Base-by-base conservation (phyloP, 371 early-diverging fungal genomes). In the Mucor piriformis region DNA sequence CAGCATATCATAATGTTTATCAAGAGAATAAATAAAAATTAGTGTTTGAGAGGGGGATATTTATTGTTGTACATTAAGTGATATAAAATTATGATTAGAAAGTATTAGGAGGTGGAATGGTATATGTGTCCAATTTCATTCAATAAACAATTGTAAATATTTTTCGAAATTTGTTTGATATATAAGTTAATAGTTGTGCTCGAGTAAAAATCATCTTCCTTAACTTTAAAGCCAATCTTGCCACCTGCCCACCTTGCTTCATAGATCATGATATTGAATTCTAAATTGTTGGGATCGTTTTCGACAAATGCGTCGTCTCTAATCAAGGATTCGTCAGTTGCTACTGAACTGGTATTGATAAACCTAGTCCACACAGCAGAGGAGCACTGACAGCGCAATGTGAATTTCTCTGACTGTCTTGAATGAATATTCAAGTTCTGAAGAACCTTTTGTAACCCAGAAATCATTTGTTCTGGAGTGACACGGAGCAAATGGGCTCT, bases 241-340 rank as follows among this genome's bases (percentile, higher is more conserved):
- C 74, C 70, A 24, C 70, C 66, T 12, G 72, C 72, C 76, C 76
- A 76, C 3, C 72, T 59, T 24, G 76, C 76, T 44, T 76, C 72
- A 54, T 72, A 76, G 10, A 75, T 54, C 67, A 65, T 57, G 13
- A 72, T 61, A 5, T 64, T 63, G 23, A 75, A 75, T 2, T 59
- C 55, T 8, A 65, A 50, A 3, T 18, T 12, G 16, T n/a, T 16
- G 44, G 16, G 16, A 37, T n/a, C 38, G 38, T 37, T 12, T 0
- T 12, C 46, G 25, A 20, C 37, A 2, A 4, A 3, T 18, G 3
- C 40, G 12, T 16, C 18, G 40, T 38, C 25, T 18, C 20, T 4
- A 13, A 46, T 24, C 11, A 46, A 24, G 1, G 46, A 24, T 24
- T 46, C 46, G 13, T 46, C 46, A 3, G 24, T 23, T 13, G 13